Conservation (phyloP, 345 rosid genomes). For the rapeseed (Brassica napus) region DNA sequence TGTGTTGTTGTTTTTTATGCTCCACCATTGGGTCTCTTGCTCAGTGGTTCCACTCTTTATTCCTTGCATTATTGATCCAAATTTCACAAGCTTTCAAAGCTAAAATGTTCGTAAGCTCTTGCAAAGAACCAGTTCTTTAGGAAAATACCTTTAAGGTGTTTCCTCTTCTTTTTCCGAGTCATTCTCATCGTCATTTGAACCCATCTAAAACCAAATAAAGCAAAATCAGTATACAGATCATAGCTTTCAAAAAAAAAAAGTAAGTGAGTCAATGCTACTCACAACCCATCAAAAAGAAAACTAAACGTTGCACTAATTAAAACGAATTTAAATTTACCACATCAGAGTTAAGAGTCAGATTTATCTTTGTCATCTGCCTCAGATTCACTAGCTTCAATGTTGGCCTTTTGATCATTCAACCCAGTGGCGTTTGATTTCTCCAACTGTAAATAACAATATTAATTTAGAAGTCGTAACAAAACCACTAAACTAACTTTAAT, state of each 20-base stretch:
- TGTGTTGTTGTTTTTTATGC: not conserved
- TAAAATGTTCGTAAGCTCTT: too few species aligned
- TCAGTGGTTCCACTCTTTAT: too few species aligned
- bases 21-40: not conserved
- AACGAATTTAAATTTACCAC: too few species aligned
- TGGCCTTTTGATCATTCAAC: too few species aligned
- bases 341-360: not conserved
- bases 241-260: not conserved
- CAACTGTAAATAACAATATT: not conserved
- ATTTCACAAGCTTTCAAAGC: not conserved
- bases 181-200: slow-evolving; percentile 4
- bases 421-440: not conserved
- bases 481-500: not conserved
- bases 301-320: too few species aligned
- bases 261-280: too few species aligned
- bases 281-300: too few species aligned
- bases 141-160: slow-evolving; percentile 15
- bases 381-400: too few species aligned
- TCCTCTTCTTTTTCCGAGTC: slow-evolving; percentile 10
- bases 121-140: not conserved
- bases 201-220: not conserved
- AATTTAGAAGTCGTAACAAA: not conserved
- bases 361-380: too few species aligned
- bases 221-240: not conserved
- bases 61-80: too few species aligned